A percentile compares a stretch with the other conserved stretches of the same genome.
Conservation (phyloP, 495 filamentous ascomycete species). For the Neurospora sp. region DNA sequence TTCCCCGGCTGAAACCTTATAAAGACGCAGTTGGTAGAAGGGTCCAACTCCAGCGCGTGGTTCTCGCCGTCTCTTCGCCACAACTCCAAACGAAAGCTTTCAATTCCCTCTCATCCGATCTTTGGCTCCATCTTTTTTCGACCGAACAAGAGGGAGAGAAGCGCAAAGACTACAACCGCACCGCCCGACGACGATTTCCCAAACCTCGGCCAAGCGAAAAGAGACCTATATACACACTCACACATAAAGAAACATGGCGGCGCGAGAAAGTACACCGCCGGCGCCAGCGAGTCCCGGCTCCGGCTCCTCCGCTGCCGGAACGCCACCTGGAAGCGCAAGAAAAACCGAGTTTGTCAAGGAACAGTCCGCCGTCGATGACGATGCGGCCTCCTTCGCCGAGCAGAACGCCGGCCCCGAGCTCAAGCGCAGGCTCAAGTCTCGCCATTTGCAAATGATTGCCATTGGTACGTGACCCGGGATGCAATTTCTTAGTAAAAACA, state of each 20-base stretch:
- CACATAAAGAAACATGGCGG: background rate
- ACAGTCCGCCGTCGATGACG: background rate
- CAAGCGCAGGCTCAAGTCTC: background rate
- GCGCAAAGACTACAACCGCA: background rate
- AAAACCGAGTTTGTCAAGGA: background rate
- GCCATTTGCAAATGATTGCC: conserved; percentile 6
- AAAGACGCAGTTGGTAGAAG: background rate
- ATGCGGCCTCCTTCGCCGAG: background rate
- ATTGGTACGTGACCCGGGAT: background rate
- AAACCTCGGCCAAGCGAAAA: background rate
- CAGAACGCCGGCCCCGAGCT: conserved; percentile 1
- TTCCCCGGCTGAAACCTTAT: background rate
- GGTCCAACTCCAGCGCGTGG: background rate
- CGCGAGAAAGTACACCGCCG: background rate
- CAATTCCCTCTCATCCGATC: background rate
- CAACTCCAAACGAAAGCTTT: background rate
- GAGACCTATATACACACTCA: background rate
- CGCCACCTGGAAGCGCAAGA: background rate
- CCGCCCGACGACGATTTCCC: background rate
- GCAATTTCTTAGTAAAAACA: background rate
- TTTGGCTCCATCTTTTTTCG: background rate
- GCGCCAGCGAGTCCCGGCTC: background rate
- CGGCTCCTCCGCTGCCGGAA: background rate
- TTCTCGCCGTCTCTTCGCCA: background rate
- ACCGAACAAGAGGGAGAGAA: background rate